Conservation (phyloP, 305 asterid genomes). For the Salvia sclarea region DNA sequence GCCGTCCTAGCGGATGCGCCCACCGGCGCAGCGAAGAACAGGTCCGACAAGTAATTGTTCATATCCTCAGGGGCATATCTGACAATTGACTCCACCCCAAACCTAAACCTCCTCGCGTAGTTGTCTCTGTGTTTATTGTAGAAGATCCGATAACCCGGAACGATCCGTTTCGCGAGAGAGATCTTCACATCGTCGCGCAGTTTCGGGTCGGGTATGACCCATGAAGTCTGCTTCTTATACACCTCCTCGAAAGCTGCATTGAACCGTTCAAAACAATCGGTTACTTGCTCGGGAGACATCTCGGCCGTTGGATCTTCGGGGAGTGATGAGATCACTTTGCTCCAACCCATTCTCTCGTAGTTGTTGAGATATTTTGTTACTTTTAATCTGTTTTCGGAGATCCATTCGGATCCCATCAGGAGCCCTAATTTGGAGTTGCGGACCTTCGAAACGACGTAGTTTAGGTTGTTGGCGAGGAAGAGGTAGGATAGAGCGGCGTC, state of each 20-base stretch:
- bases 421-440: constrained; percentile 55
- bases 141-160: constrained; percentile 48
- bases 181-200: constrained; percentile 52
- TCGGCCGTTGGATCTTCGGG: constrained; percentile 61
- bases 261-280: constrained; percentile 48
- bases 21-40: constrained; percentile 41
- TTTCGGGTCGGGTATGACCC: constrained; percentile 80
- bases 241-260: constrained; percentile 56
- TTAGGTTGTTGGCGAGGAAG: constrained; percentile 74
- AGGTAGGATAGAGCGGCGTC: constrained; percentile 72
- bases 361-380: constrained; percentile 48
- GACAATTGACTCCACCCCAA: constrained; percentile 41
- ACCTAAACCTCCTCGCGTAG: constrained; percentile 20
- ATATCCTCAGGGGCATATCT: constrained; percentile 71
- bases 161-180: constrained; percentile 42
- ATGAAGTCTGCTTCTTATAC: constrained; percentile 53
- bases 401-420: constrained; percentile 68
- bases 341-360: constrained; percentile 70
- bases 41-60: constrained; percentile 63
- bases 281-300: constrained; percentile 38
- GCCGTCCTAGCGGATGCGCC: constrained; percentile 30
- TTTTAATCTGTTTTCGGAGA: constrained; percentile 49
- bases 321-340: constrained; percentile 48
- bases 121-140: constrained; percentile 42
- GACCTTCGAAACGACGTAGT: constrained; percentile 76